Conservation (phyloP, 345 rosid species). For the Lepidium sativum region DNA sequence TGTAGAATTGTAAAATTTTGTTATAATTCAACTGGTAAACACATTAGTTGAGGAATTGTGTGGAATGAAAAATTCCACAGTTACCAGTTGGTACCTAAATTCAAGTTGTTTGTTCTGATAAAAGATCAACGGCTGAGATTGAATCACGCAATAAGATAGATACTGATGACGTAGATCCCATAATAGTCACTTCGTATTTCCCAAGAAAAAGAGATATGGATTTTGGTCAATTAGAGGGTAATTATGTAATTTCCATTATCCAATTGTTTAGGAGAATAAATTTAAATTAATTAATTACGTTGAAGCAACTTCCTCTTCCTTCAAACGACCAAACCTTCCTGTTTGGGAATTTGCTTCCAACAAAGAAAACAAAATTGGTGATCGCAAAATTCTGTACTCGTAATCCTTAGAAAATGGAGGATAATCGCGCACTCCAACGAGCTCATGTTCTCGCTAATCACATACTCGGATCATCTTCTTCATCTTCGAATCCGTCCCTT, state of each 20-base stretch:
- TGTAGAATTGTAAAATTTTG: too few relatives aligned
- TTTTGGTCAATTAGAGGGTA: background rate
- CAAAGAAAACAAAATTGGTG: background rate
- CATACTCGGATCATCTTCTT: slow-evolving; percentile 29
- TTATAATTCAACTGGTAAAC: too few relatives aligned
- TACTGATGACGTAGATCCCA: background rate
- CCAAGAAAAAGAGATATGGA: background rate
- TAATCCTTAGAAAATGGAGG: slow-evolving; percentile 4
- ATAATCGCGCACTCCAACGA: slow-evolving; percentile 43
- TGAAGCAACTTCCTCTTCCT: background rate
- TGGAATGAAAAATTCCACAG: too few relatives aligned
- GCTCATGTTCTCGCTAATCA: slow-evolving; percentile 51
- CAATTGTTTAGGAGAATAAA: background rate
- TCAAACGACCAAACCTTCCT: background rate
- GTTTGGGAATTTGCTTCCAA: background rate
- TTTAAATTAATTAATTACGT: background rate
- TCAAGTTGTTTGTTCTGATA: too few relatives aligned
- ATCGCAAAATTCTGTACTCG: background rate
- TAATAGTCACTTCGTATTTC: background rate
- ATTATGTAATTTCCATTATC: background rate
- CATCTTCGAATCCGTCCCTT: slow-evolving; percentile 7
- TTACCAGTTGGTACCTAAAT: too few relatives aligned
- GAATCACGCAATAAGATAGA: background rate
- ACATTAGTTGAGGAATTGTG: too few relatives aligned
- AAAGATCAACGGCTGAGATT: slow-evolving; percentile 14